A percentile compares a stretch with the other conserved stretches of the same genome.
Evolutionary conservation across 148 eudicot species (phyloP).

Genomic region (Silene latifolia): DNA sequence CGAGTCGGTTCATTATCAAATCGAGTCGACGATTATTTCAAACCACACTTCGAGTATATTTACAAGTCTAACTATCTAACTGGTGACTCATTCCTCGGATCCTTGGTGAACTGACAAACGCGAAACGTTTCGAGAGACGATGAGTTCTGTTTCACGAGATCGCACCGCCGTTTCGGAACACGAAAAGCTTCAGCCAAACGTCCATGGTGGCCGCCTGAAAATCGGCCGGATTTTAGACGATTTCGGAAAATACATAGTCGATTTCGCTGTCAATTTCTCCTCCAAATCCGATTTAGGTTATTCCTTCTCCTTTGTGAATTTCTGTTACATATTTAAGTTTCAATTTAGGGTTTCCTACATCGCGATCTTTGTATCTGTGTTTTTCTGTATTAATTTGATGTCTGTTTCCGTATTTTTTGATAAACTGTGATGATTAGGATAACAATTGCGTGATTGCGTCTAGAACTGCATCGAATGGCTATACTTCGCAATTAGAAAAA

Average conservation of each 20-base stretch:
- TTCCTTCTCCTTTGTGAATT: not conserved
- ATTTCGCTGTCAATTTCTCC: conserved; percentile 12
- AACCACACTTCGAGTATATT: too few relatives aligned
- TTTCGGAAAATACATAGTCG: conserved; percentile 20
- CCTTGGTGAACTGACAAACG: not conserved
- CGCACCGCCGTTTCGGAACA: not conserved
- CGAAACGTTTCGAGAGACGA: not conserved
- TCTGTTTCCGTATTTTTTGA: too few relatives aligned
- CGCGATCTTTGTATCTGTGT: too few relatives aligned
- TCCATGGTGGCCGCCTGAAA: not conserved
- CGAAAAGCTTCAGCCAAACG: too few relatives aligned
- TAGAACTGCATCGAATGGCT: not conserved
- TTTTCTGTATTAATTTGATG: not conserved
- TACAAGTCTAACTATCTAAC: not conserved
- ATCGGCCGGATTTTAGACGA: conserved; percentile 8
- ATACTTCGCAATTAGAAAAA: too few relatives aligned
- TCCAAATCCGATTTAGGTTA: conserved; percentile 8
- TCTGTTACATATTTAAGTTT: not conserved
- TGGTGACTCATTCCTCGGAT: not conserved
- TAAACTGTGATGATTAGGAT: too few relatives aligned
- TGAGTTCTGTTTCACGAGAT: not conserved
- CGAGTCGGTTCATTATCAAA: too few relatives aligned
- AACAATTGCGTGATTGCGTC: too few relatives aligned
- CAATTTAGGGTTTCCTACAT: not conserved
- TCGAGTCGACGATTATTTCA: too few relatives aligned